These are phyloP conservation scores for Melanomma pulvis-pyrius DNA, from an alignment of 495 filamentous ascomycete species.

Conservation along the genomic window DNA sequence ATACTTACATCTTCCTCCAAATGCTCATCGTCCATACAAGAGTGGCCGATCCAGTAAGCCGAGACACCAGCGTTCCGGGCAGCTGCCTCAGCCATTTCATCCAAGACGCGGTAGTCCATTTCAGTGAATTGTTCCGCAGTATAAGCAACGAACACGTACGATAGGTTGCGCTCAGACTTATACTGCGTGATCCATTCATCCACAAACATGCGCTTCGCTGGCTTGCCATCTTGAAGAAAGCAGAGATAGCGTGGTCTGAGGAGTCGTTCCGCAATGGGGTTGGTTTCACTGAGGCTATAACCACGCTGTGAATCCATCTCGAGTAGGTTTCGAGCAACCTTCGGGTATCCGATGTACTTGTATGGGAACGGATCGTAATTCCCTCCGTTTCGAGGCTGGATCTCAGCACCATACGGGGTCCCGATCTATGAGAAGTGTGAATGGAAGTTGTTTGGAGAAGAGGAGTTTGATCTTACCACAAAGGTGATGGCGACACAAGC, in stretches of 20 bases:
- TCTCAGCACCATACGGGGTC: conserved; percentile 7
- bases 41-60: conserved; percentile 45
- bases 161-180: conserved; percentile 19
- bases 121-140: conserved; percentile 40
- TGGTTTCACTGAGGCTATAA: conserved; percentile 10
- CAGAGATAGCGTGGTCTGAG: conserved; percentile 33
- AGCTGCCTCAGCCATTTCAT: conserved; percentile 41
- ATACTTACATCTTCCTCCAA: conserved; percentile 25
- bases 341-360: conserved; percentile 35
- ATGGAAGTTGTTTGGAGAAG: neutral
- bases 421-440: conserved; percentile 18
- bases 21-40: conserved; percentile 30
- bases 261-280: conserved; percentile 27
- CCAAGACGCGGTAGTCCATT: conserved; percentile 26
- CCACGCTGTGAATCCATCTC: conserved; percentile 22
- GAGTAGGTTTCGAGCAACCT: conserved; percentile 35
- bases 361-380: conserved; percentile 34
- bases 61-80: conserved; percentile 40
- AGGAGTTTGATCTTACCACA: conserved; percentile 14
- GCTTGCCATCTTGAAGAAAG: conserved; percentile 17
- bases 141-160: conserved; percentile 42
- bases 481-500: conserved; percentile 24
- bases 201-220: conserved; percentile 18
- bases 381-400: conserved; percentile 20
- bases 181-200: conserved; percentile 39